These are phyloP conservation scores for Trichoderma sp. DNA, from an alignment of 2,329 filamentous ascomycete genomes.

Conservation along the genomic window DNA sequence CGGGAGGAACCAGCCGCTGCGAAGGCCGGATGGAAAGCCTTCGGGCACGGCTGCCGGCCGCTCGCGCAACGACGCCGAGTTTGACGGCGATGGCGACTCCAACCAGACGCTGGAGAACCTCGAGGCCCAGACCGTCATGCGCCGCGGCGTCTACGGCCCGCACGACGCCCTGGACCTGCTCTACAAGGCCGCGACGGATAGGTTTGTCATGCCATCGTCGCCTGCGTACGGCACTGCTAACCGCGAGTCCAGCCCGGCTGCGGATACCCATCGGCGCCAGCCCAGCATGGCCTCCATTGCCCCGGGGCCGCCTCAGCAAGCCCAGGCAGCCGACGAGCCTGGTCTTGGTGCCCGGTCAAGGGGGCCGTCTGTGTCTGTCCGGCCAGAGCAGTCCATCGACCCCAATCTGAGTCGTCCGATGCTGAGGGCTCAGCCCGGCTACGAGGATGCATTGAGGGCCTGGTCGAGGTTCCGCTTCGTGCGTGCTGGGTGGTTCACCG, in stretches of 20 bases:
- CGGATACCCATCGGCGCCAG: constrained; percentile 31
- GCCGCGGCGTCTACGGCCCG: constrained; percentile 76
- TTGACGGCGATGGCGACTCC: constrained; percentile 48
- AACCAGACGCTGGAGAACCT: constrained; percentile 63
- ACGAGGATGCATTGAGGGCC: constrained; percentile 71
- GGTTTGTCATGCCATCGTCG: constrained; percentile 37
- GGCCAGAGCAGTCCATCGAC: constrained; percentile 41
- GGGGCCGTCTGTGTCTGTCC: constrained; percentile 20
- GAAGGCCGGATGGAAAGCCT: constrained; percentile 59
- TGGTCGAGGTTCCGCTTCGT: constrained; percentile 94
- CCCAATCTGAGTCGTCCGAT: constrained; percentile 44
- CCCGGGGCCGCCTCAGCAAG: constrained; percentile 22
- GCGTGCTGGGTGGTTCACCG: constrained; percentile 94
- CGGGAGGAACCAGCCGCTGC: constrained; percentile 63
- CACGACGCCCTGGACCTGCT: constrained; percentile 90
- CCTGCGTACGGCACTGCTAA: constrained; percentile 11
- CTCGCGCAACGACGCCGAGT: constrained; percentile 34
- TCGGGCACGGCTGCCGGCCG: constrained; percentile 34
- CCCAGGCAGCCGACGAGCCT: constrained; percentile 1
- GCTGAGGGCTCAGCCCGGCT: constrained; percentile 50
- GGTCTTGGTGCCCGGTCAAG: constrained; percentile 7
- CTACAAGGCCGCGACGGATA: constrained; percentile 77
- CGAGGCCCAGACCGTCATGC: constrained; percentile 63
- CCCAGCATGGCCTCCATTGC: constrained; percentile 29
- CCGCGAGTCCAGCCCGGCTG: constrained; percentile 23